Conservation (phyloP, 768 basidiomycete genomes). For the Leccinum broughii region DNA sequence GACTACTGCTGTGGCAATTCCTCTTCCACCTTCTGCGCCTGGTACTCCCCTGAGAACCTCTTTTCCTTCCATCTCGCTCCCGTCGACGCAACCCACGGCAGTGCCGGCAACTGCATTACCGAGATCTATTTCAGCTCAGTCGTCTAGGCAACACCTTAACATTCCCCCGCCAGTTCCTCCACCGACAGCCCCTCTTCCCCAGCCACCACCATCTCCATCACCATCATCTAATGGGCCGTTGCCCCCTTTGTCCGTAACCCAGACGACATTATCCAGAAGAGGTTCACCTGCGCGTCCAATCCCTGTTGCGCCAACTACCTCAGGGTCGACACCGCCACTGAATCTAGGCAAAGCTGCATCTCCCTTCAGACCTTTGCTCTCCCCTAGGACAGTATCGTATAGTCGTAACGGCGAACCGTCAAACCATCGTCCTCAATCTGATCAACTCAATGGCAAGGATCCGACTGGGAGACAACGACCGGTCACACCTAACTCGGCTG, state of each 20-base stretch:
- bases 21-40: conserved; percentile 22
- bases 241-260: conserved; percentile 3
- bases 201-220: conserved; percentile 23
- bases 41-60: conserved; percentile 22
- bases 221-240: neutral
- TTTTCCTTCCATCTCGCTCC: neutral
- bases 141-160: conserved; percentile 30
- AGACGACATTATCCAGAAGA: conserved; percentile 10
- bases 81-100: neutral
- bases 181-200: conserved; percentile 33
- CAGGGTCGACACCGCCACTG: conserved; percentile 16
- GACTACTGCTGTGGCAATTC: too few relatives aligned
- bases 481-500: conserved; percentile 4
- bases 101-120: conserved; percentile 2
- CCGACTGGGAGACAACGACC: conserved; percentile 18
- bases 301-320: conserved; percentile 13
- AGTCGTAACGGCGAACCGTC: conserved; percentile 2
- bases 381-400: conserved; percentile 14
- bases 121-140: conserved; percentile 9
- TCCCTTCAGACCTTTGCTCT: conserved; percentile 24
- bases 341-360: conserved; percentile 19
- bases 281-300: conserved; percentile 16
- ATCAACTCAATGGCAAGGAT: conserved; percentile 12
- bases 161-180: conserved; percentile 35
- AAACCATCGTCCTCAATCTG: conserved; percentile 1